Conservation (phyloP, 2,329 filamentous ascomycete genomes). For the Graphiopsis chlorocephala region DNA sequence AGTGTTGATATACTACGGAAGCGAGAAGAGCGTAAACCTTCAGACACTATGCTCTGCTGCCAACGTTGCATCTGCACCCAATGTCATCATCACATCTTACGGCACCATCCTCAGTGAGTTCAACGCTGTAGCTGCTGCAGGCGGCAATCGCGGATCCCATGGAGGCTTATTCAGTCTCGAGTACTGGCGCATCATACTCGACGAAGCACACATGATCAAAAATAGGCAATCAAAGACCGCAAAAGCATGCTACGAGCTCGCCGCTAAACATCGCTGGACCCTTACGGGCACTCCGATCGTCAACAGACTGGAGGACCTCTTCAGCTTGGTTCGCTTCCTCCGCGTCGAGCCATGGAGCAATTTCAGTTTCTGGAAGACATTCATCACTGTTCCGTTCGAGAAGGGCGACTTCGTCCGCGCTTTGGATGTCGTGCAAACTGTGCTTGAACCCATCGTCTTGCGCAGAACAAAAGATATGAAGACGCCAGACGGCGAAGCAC, state of each 20-base stretch:
- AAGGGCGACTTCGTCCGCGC: conserved; percentile 91
- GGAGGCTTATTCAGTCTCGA: conserved; percentile 80
- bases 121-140: conserved; percentile 65
- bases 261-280: conserved; percentile 83
- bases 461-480: conserved; percentile 97
- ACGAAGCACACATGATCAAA: conserved; percentile 95
- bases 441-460: conserved; percentile 92
- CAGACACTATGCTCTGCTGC: conserved; percentile 72
- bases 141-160: conserved; percentile 63
- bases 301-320: conserved; percentile 90
- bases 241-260: conserved; percentile 88
- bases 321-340: conserved; percentile 87
- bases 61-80: conserved; percentile 74
- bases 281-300: conserved; percentile 95
- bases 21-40: conserved; percentile 76
- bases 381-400: conserved; percentile 96
- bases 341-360: conserved; percentile 97
- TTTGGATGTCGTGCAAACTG: conserved; percentile 93
- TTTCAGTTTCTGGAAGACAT: conserved; percentile 98
- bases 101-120: conserved; percentile 89
- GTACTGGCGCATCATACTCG: conserved; percentile 92
- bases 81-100: conserved; percentile 92
- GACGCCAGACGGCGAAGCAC: conserved; percentile 75
- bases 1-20: conserved; percentile 86
- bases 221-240: conserved; percentile 83